phyloP scores from a whole-genome alignment of 805 yeast species.

The Yarrowia porcina region DNA sequence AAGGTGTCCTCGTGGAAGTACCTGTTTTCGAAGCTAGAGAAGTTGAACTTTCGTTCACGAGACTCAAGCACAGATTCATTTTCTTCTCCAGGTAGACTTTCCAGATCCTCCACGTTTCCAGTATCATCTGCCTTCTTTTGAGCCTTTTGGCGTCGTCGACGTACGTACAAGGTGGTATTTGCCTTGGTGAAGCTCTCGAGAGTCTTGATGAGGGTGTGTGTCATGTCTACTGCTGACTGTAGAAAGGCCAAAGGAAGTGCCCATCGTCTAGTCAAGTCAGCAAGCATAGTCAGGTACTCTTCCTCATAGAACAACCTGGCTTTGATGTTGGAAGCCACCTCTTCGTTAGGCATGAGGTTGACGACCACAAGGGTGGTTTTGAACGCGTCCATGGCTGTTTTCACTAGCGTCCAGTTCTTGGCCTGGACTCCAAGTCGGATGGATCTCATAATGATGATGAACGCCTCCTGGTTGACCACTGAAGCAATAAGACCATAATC shows the following conservation, averaged over 20 bases:
- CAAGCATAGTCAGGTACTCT: slow-evolving; percentile 53
- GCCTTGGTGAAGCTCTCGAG: slow-evolving; percentile 64
- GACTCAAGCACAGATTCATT: slow-evolving; percentile 38
- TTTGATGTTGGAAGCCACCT: slow-evolving; percentile 56
- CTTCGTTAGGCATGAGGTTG: slow-evolving; percentile 47
- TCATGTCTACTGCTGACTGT: slow-evolving; percentile 58
- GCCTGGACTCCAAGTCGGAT: slow-evolving; percentile 40
- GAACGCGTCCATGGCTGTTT: slow-evolving; percentile 66
- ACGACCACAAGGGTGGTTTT: slow-evolving; percentile 54
- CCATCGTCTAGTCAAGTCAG: slow-evolving; percentile 61
- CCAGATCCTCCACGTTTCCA: slow-evolving; percentile 28
- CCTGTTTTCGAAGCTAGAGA: slow-evolving; percentile 42
- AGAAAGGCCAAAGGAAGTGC: slow-evolving; percentile 61
- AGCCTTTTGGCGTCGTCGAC: slow-evolving; percentile 44
- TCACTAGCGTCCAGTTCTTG: slow-evolving; percentile 56
- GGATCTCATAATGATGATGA: slow-evolving; percentile 50
- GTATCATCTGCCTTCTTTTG: slow-evolving; percentile 31
- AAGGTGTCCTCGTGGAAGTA: slow-evolving; percentile 60
- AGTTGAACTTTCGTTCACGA: slow-evolving; percentile 50
- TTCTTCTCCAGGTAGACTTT: slow-evolving; percentile 31
- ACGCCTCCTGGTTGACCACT: slow-evolving; percentile 59
- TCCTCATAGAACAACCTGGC: slow-evolving; percentile 70
- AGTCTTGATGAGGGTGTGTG: slow-evolving; percentile 61
- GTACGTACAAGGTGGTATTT: slow-evolving; percentile 50
- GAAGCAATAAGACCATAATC: slow-evolving; percentile 39